Conservation (phyloP, 2,329 filamentous ascomycete species). For the Dactylonectria estremocensis region DNA sequence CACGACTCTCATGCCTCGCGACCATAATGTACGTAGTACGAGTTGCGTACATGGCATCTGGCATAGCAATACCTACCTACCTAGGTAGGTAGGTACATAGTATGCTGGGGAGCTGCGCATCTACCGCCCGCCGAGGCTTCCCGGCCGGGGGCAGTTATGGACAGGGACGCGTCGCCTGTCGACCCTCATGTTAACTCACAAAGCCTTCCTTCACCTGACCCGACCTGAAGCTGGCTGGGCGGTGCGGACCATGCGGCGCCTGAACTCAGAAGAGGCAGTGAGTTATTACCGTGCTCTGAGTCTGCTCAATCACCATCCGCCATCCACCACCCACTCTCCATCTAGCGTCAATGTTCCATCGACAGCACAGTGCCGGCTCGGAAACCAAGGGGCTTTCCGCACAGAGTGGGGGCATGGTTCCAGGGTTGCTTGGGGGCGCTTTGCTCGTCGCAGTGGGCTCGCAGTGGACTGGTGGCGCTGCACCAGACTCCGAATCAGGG, state of each 20-base stretch:
- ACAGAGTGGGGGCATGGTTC: conserved; percentile 20
- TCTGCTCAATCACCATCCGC: conserved; percentile 4
- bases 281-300: conserved; percentile 24
- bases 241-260: conserved; percentile 21
- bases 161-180: neutral
- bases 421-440: conserved; percentile 1
- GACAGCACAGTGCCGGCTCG: conserved; percentile 19
- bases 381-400: conserved; percentile 21
- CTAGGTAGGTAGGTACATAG: too few relatives aligned
- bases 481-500: conserved; percentile 39
- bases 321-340: neutral
- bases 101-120: neutral
- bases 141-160: conserved; percentile 5
- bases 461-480: conserved; percentile 7
- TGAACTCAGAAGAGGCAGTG: conserved; percentile 34
- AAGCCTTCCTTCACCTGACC: conserved; percentile 34
- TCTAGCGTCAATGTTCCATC: conserved; percentile 10
- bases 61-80: neutral
- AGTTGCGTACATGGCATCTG: conserved; percentile 1
- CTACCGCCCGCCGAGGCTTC: neutral
- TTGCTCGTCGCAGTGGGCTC: conserved; percentile 22
- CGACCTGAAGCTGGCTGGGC: conserved; percentile 41
- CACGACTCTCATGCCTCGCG: conserved; percentile 1
- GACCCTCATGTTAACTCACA: conserved; percentile 21
- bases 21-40: neutral